Percentiles rank a stretch among this genome's conserved stretches.
These are phyloP conservation scores for Ogataea chonburiensis DNA, from an alignment of 805 yeast species.

Conservation along the genomic window DNA sequence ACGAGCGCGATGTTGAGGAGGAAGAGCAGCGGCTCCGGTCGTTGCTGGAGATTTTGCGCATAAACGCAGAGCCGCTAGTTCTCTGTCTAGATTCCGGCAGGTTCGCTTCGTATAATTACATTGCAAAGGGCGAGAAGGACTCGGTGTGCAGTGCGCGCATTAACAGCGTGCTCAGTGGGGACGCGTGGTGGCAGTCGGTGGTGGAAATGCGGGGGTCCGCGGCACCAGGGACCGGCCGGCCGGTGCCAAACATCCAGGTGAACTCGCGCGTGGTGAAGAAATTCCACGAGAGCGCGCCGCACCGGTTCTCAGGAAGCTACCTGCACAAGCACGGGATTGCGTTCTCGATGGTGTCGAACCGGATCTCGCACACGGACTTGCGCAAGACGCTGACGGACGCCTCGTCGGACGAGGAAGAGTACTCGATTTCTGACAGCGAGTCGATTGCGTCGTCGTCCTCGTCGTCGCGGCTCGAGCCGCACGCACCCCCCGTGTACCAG, in stretches of 20 bases:
- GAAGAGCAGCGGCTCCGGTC: constrained; percentile 63
- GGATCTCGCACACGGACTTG: constrained; percentile 38
- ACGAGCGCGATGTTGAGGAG: constrained; percentile 61
- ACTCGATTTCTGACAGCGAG: constrained; percentile 26
- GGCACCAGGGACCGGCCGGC: constrained; percentile 2
- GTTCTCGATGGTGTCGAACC: constrained; percentile 69
- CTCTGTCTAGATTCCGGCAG: constrained; percentile 60
- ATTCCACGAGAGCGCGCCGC: constrained; percentile 33
- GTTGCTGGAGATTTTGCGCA: constrained; percentile 73
- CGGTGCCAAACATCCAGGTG: constrained; percentile 22
- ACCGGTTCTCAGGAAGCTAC: constrained; percentile 56
- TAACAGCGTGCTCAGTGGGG: constrained; percentile 50
- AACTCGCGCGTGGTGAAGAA: constrained; percentile 28
- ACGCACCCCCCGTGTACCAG: constrained; percentile 7
- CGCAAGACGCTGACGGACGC: constrained; percentile 24
- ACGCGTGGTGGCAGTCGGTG: constrained; percentile 85
- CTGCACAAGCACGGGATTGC: constrained; percentile 78
- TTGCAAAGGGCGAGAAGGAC: constrained; percentile 64
- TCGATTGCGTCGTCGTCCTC: constrained; percentile 23
- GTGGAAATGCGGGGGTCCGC: constrained; percentile 48
- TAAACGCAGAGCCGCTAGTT: constrained; percentile 77
- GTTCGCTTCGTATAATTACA: constrained; percentile 64
- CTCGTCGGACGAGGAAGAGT: constrained; percentile 28
- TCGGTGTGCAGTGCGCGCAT: constrained; percentile 42
- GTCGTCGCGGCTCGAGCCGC: constrained; percentile 13